A percentile compares a stretch with the other conserved stretches of the same genome.
These are phyloP conservation scores for Cajanus cajan DNA, from an alignment of 306 rosid species.

Conservation along the genomic window DNA sequence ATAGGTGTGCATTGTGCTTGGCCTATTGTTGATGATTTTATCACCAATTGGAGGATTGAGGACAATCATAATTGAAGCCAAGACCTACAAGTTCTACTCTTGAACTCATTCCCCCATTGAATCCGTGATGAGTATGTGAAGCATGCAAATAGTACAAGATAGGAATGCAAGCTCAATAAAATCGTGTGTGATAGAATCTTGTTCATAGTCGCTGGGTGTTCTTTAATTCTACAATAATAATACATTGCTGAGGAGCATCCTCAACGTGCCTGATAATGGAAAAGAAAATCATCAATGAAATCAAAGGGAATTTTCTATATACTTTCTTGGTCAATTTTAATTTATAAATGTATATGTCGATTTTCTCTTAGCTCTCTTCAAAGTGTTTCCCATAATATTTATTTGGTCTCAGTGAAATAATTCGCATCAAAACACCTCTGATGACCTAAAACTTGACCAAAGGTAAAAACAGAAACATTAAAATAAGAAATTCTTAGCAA, in stretches of 20 bases:
- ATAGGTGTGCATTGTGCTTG: constrained; percentile 74
- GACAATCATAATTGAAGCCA: constrained; percentile 57
- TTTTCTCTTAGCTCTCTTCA: background rate
- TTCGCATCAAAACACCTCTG: background rate
- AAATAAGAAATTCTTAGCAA: too few relatives aligned
- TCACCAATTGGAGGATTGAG: constrained; percentile 85
- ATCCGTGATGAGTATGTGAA: background rate
- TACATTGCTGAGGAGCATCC: background rate
- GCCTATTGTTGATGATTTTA: constrained; percentile 56
- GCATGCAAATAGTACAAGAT: background rate
- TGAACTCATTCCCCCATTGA: constrained; percentile 24
- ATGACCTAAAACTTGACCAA: background rate
- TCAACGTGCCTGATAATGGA: background rate
- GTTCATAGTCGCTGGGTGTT: background rate
- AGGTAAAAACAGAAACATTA: too few relatives aligned
- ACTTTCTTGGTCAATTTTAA: background rate
- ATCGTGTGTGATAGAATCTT: background rate
- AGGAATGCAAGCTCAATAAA: background rate
- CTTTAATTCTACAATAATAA: background rate
- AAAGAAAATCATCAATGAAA: background rate
- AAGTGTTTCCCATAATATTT: background rate
- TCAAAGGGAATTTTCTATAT: background rate
- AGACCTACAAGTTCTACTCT: constrained; percentile 58
- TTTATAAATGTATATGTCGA: background rate
- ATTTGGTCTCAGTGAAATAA: background rate